A percentile compares a stretch with the other conserved stretches of the same genome.
Evolutionary conservation across 1,284 basidiomycete species (phyloP).

Genomic region (Cutaneotrichosporon arboriforme): DNA sequence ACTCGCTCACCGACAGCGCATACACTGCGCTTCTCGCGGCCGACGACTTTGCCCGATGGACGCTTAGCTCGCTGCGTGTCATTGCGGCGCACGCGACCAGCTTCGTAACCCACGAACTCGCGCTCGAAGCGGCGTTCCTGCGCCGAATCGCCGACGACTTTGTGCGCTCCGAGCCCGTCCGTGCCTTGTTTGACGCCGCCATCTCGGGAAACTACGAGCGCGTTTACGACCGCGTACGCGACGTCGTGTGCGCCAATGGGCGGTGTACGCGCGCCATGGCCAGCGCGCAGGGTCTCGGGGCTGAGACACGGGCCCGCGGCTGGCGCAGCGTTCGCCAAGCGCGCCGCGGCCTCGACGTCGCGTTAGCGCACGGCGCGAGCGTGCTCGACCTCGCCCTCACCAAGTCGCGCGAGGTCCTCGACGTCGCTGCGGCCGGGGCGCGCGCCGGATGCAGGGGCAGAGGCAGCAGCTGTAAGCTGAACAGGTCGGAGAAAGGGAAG

Average conservation of each 20-base stretch:
- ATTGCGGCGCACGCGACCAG: neutral
- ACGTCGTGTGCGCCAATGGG: conserved; percentile 5
- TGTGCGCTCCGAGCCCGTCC: neutral
- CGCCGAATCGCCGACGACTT: neutral
- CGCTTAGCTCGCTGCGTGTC: neutral
- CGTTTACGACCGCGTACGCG: neutral
- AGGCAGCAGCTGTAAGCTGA: no score
- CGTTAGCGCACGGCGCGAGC: neutral
- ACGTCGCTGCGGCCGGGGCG: neutral
- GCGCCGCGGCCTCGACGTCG: conserved; percentile 1
- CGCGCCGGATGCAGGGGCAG: no score
- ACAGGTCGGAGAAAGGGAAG: no score
- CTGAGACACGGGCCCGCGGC: neutral
- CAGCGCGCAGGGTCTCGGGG: neutral
- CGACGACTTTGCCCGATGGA: conserved; percentile 5
- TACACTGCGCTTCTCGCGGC: neutral
- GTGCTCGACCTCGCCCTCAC: neutral
- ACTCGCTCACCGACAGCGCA: no score
- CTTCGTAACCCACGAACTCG: neutral
- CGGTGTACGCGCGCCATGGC: conserved; percentile 1
- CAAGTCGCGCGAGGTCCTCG: neutral
- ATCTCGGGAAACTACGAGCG: neutral
- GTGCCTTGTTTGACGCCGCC: neutral
- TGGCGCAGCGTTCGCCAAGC: neutral
- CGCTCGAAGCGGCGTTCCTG: neutral